phyloP scores from a whole-genome alignment of 192 early-diverging fungal species.

The Gamsiella multidivaricata region DNA sequence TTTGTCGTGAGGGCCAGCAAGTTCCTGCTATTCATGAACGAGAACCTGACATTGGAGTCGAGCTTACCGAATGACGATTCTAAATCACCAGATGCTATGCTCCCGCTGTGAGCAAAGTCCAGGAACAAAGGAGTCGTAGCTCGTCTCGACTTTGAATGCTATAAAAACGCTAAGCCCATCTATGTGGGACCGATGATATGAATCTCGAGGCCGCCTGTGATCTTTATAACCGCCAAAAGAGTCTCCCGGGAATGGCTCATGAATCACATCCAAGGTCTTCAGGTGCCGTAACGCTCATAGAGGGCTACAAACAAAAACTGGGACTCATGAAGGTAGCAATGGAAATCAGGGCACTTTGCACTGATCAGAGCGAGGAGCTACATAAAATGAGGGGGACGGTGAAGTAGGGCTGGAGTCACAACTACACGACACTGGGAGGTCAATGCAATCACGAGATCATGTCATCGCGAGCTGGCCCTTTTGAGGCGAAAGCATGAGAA shows the following conservation, averaged over 20 bases:
- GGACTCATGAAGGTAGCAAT: neutral
- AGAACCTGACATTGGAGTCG: neutral
- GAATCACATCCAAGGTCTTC: neutral
- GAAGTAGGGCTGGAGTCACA: constrained; percentile 7
- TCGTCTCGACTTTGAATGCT: neutral
- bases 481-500: constrained; percentile 7
- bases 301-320: neutral
- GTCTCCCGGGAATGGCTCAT: neutral
- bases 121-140: neutral
- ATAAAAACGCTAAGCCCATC: neutral
- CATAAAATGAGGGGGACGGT: neutral
- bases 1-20: neutral
- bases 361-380: neutral
- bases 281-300: neutral
- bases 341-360: neutral
- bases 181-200: neutral
- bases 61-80: neutral
- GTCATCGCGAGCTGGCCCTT: neutral
- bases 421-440: neutral
- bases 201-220: neutral
- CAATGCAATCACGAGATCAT: neutral
- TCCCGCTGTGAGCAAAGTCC: neutral
- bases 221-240: neutral
- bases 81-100: neutral
- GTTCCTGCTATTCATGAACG: constrained; percentile 2